Evolutionary conservation across 176 grass and related monocot species (phyloP).

Genomic region (Pharus latifolius): DNA sequence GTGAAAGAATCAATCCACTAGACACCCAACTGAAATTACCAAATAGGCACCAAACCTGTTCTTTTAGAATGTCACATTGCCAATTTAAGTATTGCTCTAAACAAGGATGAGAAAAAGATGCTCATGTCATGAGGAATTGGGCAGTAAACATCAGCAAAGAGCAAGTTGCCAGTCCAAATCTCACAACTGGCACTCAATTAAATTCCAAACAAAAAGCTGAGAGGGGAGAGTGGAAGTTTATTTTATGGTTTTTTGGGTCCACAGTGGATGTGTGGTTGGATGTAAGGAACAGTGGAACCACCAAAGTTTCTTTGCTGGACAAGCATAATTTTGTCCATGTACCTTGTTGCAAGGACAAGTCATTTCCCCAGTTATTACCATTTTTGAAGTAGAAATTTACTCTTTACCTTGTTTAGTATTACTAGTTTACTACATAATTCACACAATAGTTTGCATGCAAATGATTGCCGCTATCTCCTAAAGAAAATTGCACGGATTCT

Average conservation of each 20-base stretch:
- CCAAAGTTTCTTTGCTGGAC: conserved; percentile 9
- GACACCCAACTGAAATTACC: conserved; percentile 34
- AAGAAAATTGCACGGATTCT: neutral
- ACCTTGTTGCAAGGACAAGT: conserved; percentile 18
- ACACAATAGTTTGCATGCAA: neutral
- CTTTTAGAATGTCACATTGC: conserved; percentile 27
- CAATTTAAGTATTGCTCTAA: conserved; percentile 7
- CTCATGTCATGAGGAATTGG: neutral
- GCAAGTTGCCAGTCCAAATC: conserved; percentile 50
- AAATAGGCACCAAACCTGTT: conserved; percentile 9
- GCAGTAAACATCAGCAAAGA: conserved; percentile 34
- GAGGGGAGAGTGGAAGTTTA: conserved; percentile 4
- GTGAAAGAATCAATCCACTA: neutral
- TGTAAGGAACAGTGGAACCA: conserved; percentile 26
- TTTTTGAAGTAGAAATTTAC: neutral
- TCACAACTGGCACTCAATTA: conserved; percentile 37
- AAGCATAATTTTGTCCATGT: conserved; percentile 24
- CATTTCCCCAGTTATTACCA: neutral
- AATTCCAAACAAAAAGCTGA: conserved; percentile 18
- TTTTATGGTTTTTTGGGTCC: conserved; percentile 34
- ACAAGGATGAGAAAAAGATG: conserved; percentile 2
- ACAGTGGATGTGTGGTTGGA: conserved; percentile 31
- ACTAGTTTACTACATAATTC: too few relatives aligned
- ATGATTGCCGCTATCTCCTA: neutral
- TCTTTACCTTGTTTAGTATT: neutral